Evolutionary conservation across 768 basidiomycete genomes (phyloP), one percentile per base, ranked within the genome.

Genomic region (Suillus paluster): DNA sequence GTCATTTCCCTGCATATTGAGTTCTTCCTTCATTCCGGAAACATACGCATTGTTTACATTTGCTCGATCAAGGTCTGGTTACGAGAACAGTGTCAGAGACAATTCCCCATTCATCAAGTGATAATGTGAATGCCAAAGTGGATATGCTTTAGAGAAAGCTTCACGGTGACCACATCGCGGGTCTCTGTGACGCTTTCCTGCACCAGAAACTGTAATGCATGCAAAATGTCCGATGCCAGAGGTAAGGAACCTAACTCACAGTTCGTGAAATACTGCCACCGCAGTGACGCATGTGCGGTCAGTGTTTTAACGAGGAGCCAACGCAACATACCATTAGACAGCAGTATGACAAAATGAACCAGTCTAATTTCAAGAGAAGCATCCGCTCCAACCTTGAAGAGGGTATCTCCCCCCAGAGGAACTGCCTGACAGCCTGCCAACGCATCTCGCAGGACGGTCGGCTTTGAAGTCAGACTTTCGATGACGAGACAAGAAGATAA

Each of bases 21-120:
- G 78, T 23, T 89, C 89, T 72, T 91, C 87, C 63, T 82, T 86
- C 89, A 92, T 90, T 7, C 90, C 90, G 5, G 87, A 89, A n/a
- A 90, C 87, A 72, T 89, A 91, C 12, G 90, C 90, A 72, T 91
- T 91, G 65, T 80, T 79, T 33, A 91, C 77, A 72, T 89, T 89
- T 36, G 87, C 86, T 60, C 88, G 77, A 71, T 89, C 88, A 23
- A 90, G 78, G 73, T 89, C 87, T 89, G 64, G 42, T 55, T 55
- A 30, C 34, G 48, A 48, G 33, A 66, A 59, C 15, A 56, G 48
- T 64, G 57, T 55, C 33, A 62, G 52, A 53, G 41, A 49, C 11
- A 48, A 15, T 42, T 50, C 11, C 19, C 17, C 17, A 19, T 52
- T 56, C 59, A 59, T 49, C 21, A 60, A 49, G 17, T 50, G 30